Evolutionary conservation across 768 basidiomycete species (phyloP).

Genomic region (Russula sp.): DNA sequence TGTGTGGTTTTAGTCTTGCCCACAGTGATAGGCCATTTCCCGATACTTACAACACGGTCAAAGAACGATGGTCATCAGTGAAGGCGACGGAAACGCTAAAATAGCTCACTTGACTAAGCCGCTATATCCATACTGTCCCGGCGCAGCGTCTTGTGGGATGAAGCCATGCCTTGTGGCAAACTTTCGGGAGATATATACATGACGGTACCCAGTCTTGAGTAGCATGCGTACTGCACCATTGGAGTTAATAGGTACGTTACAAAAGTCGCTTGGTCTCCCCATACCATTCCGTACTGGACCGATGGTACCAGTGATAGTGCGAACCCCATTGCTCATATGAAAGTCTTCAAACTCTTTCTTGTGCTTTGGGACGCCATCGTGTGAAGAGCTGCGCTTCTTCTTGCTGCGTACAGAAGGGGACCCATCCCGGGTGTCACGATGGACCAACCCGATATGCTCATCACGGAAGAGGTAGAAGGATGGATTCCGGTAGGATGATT

Average conservation of each 20-base stretch:
- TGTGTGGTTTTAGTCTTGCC: constrained; percentile 36
- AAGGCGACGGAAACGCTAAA: constrained; percentile 1
- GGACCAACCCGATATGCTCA: constrained; percentile 6
- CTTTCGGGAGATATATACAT: constrained; percentile 92
- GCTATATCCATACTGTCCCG: constrained; percentile 90
- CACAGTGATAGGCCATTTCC: constrained; percentile 81
- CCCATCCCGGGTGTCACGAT: constrained; percentile 26
- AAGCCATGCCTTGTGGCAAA: constrained; percentile 87
- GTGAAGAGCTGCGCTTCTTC: constrained; percentile 28
- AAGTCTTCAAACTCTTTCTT: constrained; percentile 80
- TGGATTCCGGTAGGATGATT: constrained; percentile 61
- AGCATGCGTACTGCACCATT: constrained; percentile 74
- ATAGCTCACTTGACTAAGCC: constrained; percentile 60
- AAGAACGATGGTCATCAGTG: not conserved
- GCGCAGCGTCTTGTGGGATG: constrained; percentile 79
- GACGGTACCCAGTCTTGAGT: constrained; percentile 83
- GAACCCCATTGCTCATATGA: constrained; percentile 86
- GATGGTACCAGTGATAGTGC: constrained; percentile 86
- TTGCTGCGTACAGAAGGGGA: constrained; percentile 31
- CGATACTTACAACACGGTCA: constrained; percentile 41
- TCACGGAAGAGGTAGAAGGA: constrained; percentile 64
- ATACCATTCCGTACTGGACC: constrained; percentile 84
- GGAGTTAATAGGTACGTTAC: not conserved
- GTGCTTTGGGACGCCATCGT: constrained; percentile 52
- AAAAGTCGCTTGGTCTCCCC: constrained; percentile 25